Percentiles rank a stretch among this genome's conserved stretches.
These are phyloP conservation scores for Hermanozyma aechmeae DNA, from an alignment of 805 yeast genomes.

Conservation along the genomic window DNA sequence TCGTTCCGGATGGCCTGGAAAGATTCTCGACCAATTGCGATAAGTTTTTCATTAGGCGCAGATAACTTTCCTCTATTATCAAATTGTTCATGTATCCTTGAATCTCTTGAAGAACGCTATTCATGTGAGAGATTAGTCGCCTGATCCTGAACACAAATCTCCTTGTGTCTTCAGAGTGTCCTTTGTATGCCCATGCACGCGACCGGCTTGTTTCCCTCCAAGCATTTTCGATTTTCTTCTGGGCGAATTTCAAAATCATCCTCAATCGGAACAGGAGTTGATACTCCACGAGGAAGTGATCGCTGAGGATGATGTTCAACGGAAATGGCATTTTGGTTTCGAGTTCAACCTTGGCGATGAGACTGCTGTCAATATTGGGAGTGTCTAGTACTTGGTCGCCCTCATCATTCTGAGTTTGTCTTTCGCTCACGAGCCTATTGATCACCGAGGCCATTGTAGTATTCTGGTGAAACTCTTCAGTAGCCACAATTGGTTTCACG, in stretches of 20 bases:
- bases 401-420: too few relatives aligned
- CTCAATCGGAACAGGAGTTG: slow-evolving; percentile 73
- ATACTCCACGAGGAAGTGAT: slow-evolving; percentile 65
- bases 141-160: background rate
- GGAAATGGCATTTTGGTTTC: slow-evolving; percentile 79
- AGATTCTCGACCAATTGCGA: too few relatives aligned
- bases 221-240: slow-evolving; percentile 48
- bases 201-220: slow-evolving; percentile 37
- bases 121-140: background rate
- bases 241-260: slow-evolving; percentile 52
- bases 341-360: slow-evolving; percentile 45
- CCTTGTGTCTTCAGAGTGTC: background rate
- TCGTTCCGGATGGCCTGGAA: too few relatives aligned
- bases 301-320: slow-evolving; percentile 61
- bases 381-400: too few relatives aligned
- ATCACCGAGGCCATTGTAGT: too few relatives aligned
- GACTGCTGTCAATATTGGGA: too few relatives aligned
- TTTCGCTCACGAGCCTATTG: too few relatives aligned
- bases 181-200: too few relatives aligned
- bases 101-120: background rate
- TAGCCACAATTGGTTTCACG: too few relatives aligned
- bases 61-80: background rate
- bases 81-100: background rate
- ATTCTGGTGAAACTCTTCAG: too few relatives aligned
- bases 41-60: too few relatives aligned